A percentile compares a stretch with the other conserved stretches of the same genome.
Conservation (phyloP, 768 basidiomycete species). For the Boletales sp. region DNA sequence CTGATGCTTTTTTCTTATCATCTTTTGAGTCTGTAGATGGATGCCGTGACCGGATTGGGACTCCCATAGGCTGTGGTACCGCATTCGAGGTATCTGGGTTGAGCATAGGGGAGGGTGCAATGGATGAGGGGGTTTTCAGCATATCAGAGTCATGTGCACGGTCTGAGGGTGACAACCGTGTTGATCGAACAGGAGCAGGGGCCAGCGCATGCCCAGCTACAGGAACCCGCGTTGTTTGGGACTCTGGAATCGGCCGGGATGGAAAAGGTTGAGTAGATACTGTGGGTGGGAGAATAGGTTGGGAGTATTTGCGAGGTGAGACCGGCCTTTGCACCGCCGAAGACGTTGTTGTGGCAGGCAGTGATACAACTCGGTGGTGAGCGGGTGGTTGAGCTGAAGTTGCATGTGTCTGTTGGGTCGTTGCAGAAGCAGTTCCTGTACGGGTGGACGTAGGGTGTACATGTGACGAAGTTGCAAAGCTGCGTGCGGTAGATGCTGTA, state of each 20-base stretch:
- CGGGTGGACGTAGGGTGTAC: constrained; percentile 23
- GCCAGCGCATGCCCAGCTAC: constrained; percentile 30
- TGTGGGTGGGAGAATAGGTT: constrained; percentile 23
- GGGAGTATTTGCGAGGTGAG: constrained; percentile 28
- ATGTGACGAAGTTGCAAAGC: constrained; percentile 17
- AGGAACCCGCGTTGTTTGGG: constrained; percentile 23
- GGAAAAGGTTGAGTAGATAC: constrained; percentile 30
- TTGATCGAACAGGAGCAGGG: constrained; percentile 27
- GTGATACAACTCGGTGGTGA: constrained; percentile 37
- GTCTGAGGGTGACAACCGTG: constrained; percentile 22
- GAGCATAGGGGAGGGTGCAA: constrained; percentile 47
- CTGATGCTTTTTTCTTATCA: constrained; percentile 29
- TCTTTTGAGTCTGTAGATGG: constrained; percentile 31
- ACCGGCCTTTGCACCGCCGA: constrained; percentile 19
- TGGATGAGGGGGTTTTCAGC: constrained; percentile 63
- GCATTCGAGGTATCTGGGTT: constrained; percentile 28
- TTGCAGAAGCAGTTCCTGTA: constrained; percentile 14
- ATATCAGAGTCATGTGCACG: constrained; percentile 47
- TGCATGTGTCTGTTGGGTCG: constrained; percentile 20
- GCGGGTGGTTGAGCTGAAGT: constrained; percentile 16
- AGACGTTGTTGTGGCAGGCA: constrained; percentile 26
- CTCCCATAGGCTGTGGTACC: constrained; percentile 5
- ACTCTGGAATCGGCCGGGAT: constrained; percentile 18
- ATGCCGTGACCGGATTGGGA: constrained; percentile 22
- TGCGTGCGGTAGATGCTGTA: constrained; percentile 15